Conservation (phyloP, 257 asterid genomes). For the Primulina huaijiensis region DNA sequence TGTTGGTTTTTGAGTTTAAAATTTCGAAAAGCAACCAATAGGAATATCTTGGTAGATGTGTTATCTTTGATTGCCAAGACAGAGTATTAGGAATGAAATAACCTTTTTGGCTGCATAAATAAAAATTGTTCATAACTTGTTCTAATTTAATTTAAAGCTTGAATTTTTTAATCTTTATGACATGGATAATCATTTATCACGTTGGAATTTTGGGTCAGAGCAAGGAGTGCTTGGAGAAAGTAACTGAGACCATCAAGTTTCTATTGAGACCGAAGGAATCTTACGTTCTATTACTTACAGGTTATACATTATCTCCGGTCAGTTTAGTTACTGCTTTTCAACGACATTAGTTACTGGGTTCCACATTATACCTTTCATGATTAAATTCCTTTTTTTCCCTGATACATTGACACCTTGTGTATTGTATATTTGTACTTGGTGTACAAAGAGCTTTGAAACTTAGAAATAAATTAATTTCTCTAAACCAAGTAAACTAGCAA, state of each 20-base stretch:
- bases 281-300: constrained; percentile 74
- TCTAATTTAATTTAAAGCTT: constrained; percentile 9
- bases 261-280: constrained; percentile 59
- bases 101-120: constrained; percentile 2
- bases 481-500: neutral
- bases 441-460: neutral
- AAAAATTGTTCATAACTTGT: constrained; percentile 3
- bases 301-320: constrained; percentile 32
- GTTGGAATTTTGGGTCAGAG: constrained; percentile 53
- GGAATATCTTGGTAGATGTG: neutral
- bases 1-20: neutral
- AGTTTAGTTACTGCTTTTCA: constrained; percentile 5
- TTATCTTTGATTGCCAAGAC: constrained; percentile 13
- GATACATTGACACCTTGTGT: neutral
- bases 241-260: constrained; percentile 65
- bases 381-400: neutral
- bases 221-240: constrained; percentile 95
- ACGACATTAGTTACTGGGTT: constrained; percentile 8
- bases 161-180: neutral
- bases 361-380: neutral
- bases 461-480: no score
- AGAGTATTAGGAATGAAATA: neutral
- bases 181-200: constrained; percentile 2
- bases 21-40: neutral
- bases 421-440: no score